phyloP scores from a whole-genome alignment of 2,329 filamentous ascomycete genomes.

The Pseudogymnoascus pannorum region DNA sequence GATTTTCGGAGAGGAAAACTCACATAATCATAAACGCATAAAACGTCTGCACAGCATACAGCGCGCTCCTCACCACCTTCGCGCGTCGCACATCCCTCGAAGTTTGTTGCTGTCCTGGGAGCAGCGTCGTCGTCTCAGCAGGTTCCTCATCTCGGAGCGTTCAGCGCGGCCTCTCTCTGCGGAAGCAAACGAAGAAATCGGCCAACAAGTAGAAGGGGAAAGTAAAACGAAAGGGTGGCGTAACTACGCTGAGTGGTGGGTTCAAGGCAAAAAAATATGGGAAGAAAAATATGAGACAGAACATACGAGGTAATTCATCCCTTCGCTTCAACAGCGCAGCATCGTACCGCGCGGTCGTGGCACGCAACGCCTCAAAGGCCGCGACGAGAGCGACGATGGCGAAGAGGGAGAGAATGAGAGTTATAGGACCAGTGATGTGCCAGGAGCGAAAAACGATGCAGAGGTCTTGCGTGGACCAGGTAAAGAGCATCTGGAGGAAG shows the following conservation, averaged over 20 bases:
- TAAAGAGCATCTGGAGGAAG: conserved; percentile 80
- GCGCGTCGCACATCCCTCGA: conserved; percentile 55
- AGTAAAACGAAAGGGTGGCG: neutral
- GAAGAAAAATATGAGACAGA: conserved; percentile 5
- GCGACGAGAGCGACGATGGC: conserved; percentile 76
- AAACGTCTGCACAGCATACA: conserved; percentile 93
- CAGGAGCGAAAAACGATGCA: conserved; percentile 94
- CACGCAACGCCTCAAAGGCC: conserved; percentile 87
- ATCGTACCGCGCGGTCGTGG: conserved; percentile 72
- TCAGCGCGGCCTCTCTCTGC: conserved; percentile 20
- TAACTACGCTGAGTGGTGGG: neutral
- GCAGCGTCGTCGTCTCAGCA: conserved; percentile 58
- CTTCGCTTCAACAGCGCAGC: conserved; percentile 27
- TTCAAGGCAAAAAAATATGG: no score
- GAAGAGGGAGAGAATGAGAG: conserved; percentile 74
- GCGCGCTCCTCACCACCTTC: conserved; percentile 68
- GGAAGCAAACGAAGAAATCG: neutral
- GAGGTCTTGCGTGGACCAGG: conserved; percentile 86
- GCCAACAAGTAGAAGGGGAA: neutral
- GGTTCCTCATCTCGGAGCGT: conserved; percentile 20
- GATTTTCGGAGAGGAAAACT: no score
- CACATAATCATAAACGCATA: conserved; percentile 99
- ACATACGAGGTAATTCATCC: conserved; percentile 25
- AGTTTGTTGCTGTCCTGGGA: conserved; percentile 67
- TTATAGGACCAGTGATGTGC: conserved; percentile 69